Conservation (phyloP, 495 filamentous ascomycete species). For the Geoglossum glabrum region DNA sequence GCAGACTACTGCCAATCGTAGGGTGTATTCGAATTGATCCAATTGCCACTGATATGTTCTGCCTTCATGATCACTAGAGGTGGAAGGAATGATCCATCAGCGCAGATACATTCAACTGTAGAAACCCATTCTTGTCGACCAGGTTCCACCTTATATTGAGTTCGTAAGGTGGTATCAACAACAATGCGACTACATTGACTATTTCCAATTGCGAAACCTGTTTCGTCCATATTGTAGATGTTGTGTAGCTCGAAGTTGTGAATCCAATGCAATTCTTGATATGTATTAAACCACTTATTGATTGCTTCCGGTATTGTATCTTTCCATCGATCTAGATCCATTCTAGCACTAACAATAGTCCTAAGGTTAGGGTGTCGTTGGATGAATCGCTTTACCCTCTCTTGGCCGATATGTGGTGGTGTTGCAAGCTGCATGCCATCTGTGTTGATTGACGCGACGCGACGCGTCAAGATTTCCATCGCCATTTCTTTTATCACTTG, state of each 20-base stretch:
- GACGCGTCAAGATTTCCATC: background rate
- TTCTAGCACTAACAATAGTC: background rate
- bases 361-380: background rate
- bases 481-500: background rate
- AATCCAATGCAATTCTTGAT: background rate
- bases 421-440: background rate
- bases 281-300: background rate
- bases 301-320: background rate
- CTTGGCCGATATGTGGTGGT: background rate
- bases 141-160: background rate
- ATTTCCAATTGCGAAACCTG: background rate
- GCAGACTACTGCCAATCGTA: background rate
- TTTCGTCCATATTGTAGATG: slow-evolving; percentile 2
- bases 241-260: background rate
- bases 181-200: background rate
- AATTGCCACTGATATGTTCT: background rate
- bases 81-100: background rate
- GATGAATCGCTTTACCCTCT: background rate
- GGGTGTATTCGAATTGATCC: background rate
- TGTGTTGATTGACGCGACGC: slow-evolving; percentile 1
- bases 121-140: slow-evolving; percentile 2
- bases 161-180: background rate
- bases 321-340: background rate
- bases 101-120: background rate
- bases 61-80: background rate